Percentiles rank a stretch among this genome's conserved stretches.
These are phyloP conservation scores for Kwoniella dejecticola DNA, from an alignment of 768 basidiomycete species.

Conservation along the genomic window DNA sequence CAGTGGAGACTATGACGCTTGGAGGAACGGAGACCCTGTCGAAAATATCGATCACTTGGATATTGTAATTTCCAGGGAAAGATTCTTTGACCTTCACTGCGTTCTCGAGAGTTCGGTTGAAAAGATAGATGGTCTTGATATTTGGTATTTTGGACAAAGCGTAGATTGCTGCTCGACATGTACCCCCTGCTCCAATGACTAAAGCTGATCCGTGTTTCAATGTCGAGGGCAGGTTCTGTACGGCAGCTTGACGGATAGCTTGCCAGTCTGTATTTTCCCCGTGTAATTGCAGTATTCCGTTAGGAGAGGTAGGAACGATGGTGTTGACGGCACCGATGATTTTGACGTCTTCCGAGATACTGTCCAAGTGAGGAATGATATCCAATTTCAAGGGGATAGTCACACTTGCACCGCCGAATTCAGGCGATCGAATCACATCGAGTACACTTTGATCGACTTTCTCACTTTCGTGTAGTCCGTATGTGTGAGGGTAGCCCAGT, in stretches of 20 bases:
- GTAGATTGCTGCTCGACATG: conserved; percentile 90
- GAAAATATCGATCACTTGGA: conserved; percentile 64
- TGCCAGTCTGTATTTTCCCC: conserved; percentile 98
- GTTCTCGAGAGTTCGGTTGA: conserved; percentile 77
- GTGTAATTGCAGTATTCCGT: conserved; percentile 65
- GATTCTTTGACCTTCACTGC: conserved; percentile 68
- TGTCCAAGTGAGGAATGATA: conserved; percentile 78
- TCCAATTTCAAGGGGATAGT: conserved; percentile 96
- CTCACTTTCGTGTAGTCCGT: conserved; percentile 74
- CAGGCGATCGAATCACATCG: conserved; percentile 64
- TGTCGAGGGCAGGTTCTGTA: conserved; percentile 43
- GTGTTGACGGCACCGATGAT: conserved; percentile 96
- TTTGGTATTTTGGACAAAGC: conserved; percentile 73
- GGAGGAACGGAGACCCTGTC: conserved; percentile 60
- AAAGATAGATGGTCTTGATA: conserved; percentile 75
- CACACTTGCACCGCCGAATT: conserved; percentile 93
- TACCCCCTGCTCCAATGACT: conserved; percentile 94
- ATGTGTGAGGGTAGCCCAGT: conserved; percentile 81
- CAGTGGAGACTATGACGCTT: conserved; percentile 86
- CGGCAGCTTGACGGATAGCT: conserved; percentile 69
- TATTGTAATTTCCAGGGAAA: conserved; percentile 67
- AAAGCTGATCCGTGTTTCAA: conserved; percentile 63
- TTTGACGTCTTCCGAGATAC: conserved; percentile 75
- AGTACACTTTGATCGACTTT: conserved; percentile 69
- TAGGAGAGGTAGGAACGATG: conserved; percentile 62